Base-by-base conservation (phyloP, 805 yeast genomes). In the Starmerella geochares region DNA sequence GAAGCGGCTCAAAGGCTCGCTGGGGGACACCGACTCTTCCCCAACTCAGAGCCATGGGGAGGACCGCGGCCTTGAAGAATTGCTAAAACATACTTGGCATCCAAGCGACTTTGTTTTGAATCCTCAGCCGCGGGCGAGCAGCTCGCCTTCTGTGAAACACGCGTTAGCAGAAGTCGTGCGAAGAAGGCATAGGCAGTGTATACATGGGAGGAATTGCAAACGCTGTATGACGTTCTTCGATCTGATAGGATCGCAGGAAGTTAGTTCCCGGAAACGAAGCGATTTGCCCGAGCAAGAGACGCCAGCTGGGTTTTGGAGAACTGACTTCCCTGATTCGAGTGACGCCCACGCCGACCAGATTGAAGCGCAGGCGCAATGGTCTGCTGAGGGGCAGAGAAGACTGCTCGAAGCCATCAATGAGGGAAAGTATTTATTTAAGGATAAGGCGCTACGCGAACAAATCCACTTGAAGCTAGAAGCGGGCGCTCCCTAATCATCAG, bases 271-370 rank as follows among this genome's bases (percentile, higher is more conserved):
- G 32, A 19, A 43, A 29, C 28, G 42, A 3, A n/a, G 10, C 13
- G 35, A 20, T 6, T 8, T 45, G 11, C 36, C 45, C 8, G 24
- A 31, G 11, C 58, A 54, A 40, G 47, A 54, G 5, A 50, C 58
- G 16, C 58, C 57, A 6, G 51, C 47, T 2, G 58, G 58, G 6
- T 54, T 39, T 38, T 54, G 58, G 58, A 28, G 47, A 6, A 43
- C 50, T 5, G 56, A 53, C n/a, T 53, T 49, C 36, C 52, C 55
- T 11, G 37, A 25, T 5, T 50, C 57, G 6, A 35, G 35, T 23
- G 52, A 48, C 16, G 24, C 35, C 5, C 20, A 25, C 8, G 42
- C 21, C 4, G 51, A 46, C 24, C 16, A 24, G 4, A 19, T 11
- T 3, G 49, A 33, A 21, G 48, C 40, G 9, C 23, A 38, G 32